These are phyloP conservation scores for Trypethelium eluteriae DNA, from an alignment of 495 filamentous ascomycete genomes.

Conservation along the genomic window DNA sequence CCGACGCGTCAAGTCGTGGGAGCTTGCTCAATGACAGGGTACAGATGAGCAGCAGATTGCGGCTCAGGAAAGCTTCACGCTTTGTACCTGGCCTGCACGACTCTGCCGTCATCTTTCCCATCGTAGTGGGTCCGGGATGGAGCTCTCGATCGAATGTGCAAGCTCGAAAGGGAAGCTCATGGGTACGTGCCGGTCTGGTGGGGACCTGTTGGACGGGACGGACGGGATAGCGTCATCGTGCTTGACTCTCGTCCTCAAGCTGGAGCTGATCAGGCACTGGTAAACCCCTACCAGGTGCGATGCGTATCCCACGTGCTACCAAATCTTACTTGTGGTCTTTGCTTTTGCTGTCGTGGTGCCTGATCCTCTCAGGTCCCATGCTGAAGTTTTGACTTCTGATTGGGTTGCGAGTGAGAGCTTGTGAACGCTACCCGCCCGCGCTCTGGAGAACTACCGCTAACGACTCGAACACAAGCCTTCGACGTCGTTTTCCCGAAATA, in stretches of 20 bases:
- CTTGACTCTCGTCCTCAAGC: not conserved
- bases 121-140: not conserved
- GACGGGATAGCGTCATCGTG: conserved; percentile 5
- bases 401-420: not conserved
- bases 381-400: not conserved
- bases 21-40: not conserved
- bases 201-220: not conserved
- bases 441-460: not conserved
- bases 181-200: not conserved
- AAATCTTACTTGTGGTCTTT: not conserved
- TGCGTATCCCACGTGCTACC: conserved; percentile 1
- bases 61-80: conserved; percentile 1
- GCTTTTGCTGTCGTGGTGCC: not conserved
- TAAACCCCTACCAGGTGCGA: not conserved
- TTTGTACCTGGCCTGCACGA: not conserved
- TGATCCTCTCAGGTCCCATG: not conserved
- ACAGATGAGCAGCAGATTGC: not conserved
- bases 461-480: not conserved
- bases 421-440: not conserved
- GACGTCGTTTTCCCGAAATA: conserved; percentile 10
- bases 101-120: conserved; percentile 8
- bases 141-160: not conserved
- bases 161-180: not conserved
- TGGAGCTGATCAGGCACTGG: not conserved
- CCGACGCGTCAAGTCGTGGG: not conserved